Percentiles rank a stretch among this genome's conserved stretches.
phyloP scores from a whole-genome alignment of 2,329 filamentous ascomycete genomes.

The Fusarium falciforme region DNA sequence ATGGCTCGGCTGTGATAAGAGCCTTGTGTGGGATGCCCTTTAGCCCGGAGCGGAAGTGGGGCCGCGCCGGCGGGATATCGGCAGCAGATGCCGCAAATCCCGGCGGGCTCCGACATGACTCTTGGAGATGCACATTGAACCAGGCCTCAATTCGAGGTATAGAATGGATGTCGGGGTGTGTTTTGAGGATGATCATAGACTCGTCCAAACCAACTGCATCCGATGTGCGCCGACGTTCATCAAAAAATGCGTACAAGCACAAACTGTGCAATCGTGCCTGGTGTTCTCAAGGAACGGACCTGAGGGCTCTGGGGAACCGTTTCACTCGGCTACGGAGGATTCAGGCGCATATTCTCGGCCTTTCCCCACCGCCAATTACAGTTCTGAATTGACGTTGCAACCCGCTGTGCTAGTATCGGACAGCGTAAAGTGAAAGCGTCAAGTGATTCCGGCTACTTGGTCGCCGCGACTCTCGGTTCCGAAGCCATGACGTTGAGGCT shows the following conservation, averaged over 20 bases:
- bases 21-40: slow-evolving; percentile 4
- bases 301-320: not conserved
- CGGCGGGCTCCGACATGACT: slow-evolving; percentile 3
- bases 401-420: not conserved
- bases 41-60: slow-evolving; percentile 24
- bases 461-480: slow-evolving; percentile 26
- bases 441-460: slow-evolving; percentile 32
- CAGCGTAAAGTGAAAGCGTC: slow-evolving; percentile 8
- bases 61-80: slow-evolving; percentile 18
- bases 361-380: slow-evolving; percentile 29
- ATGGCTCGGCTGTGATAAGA: slow-evolving; percentile 6
- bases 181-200: too few relatives aligned
- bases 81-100: not conserved
- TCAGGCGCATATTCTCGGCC: slow-evolving; percentile 26
- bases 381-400: slow-evolving; percentile 29
- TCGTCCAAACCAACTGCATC: not conserved
- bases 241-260: not conserved
- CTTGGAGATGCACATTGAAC: not conserved
- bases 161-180: not conserved
- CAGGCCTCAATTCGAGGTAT: not conserved
- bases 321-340: not conserved
- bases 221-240: not conserved
- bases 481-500: slow-evolving; percentile 20
- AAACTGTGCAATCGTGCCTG: not conserved
- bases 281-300: not conserved